Base-by-base conservation (phyloP, 2,329 filamentous ascomycete species). In the Truncatella angustata region DNA sequence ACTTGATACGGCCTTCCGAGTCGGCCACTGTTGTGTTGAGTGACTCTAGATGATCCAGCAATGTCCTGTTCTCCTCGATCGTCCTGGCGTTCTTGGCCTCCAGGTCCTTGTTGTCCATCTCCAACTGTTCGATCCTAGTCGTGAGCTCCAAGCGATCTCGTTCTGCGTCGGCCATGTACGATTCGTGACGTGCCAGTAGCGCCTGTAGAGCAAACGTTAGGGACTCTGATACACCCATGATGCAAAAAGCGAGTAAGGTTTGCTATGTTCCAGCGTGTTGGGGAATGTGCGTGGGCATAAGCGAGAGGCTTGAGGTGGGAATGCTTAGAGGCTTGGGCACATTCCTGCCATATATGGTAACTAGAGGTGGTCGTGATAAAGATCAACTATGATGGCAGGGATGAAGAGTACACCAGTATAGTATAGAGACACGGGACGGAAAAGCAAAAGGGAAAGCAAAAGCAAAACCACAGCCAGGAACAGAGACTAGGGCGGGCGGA, bases 91-190 rank as follows among this genome's bases (percentile, higher is more conserved):
- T 99, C 63, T 84, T 81, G 37, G 78, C 76, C 70, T 96, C 90
- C 55, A 95, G 81, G 54, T 82, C 76, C 63, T 76, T 78, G 73
- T 96, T 96, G 60, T 85, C 82, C 62, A 71, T 71, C 72, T 96
- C 90, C 49, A 99, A 78, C 57, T 79, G 79, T 61, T 88, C 86
- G 66, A 97, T 91, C 56, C 82, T 88, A 43, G 76, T 71, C 40
- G 82, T 80, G 72, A 97, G 84, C 55, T 86, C 82, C 55, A 79
- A 75, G 55, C 92, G 88, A 68, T 97, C 91, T 61, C 85, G 84
- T 75, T 96, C 91, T 54, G 92, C 91, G 69, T 96, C 91, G 60
- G 87, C 87, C 80, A 97, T 93, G 72, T 96, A 97, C 54, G 89
- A 85, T 76, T 97, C 92, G 81, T 99, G 92, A 63, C 93, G 88